Percentiles rank a stretch among this genome's conserved stretches.
Conservation (phyloP, 805 yeast species). For the Metschnikowia lunata region DNA sequence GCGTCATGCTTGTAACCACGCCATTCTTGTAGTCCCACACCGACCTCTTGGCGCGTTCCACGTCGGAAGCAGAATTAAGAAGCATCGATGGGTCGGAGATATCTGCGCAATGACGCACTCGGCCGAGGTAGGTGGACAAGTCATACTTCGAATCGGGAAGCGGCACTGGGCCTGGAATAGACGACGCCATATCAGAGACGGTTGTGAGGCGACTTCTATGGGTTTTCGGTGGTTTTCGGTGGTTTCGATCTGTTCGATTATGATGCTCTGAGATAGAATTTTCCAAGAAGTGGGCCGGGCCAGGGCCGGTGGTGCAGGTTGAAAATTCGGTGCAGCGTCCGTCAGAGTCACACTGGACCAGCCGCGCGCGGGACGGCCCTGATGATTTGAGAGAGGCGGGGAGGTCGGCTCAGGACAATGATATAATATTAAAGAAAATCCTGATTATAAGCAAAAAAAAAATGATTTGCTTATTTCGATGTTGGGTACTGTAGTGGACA, state of each 20-base stretch:
- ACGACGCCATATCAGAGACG: constrained; percentile 65
- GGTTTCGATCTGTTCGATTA: background rate
- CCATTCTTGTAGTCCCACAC: constrained; percentile 76
- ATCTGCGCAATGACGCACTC: constrained; percentile 91
- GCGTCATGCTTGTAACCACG: constrained; percentile 56
- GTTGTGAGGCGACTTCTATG: background rate
- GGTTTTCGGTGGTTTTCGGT: background rate
- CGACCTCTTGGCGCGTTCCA: constrained; percentile 58
- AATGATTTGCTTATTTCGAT: no score
- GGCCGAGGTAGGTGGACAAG: constrained; percentile 80
- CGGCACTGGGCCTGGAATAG: constrained; percentile 75
- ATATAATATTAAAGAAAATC: no score
- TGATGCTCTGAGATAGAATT: background rate
- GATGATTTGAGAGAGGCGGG: no score
- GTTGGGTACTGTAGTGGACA: no score
- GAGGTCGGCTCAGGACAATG: no score
- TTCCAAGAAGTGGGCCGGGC: background rate
- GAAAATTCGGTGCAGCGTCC: no score
- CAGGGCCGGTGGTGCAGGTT: no score
- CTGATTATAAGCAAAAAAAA: no score
- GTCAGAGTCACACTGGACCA: no score
- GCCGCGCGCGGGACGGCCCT: no score
- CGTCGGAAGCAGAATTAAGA: constrained; percentile 60
- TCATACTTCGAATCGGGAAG: constrained; percentile 81
- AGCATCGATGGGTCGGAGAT: constrained; percentile 91